Conservation (phyloP, 2,329 filamentous ascomycete species). For the Sporothrix pseudoabietina region DNA sequence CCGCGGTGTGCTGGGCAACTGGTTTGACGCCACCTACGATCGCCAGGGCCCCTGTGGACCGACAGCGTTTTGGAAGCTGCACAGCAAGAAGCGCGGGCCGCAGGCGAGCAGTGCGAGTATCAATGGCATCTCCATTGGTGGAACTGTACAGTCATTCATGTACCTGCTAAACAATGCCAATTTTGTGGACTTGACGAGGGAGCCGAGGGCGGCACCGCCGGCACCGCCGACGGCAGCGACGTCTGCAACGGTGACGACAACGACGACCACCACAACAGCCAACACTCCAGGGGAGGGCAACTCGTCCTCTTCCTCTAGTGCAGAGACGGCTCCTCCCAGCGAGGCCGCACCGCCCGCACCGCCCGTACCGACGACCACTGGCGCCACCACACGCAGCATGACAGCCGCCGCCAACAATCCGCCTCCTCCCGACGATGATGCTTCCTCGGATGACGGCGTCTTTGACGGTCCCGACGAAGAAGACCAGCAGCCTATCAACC, state of each 20-base stretch:
- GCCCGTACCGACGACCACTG: background rate
- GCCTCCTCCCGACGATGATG: background rate
- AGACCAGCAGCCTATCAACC: conserved; percentile 24
- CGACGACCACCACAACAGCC: conserved; percentile 25
- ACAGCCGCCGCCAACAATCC: background rate
- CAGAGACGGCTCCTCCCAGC: too few relatives aligned
- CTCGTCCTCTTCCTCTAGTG: background rate
- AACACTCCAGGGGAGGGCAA: background rate
- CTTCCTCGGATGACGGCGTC: conserved; percentile 31
- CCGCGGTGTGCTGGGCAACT: conserved; percentile 71
- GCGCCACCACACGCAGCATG: background rate
- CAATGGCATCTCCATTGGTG: conserved; percentile 18
- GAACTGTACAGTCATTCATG: conserved; percentile 6
- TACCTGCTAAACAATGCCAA: conserved; percentile 28
- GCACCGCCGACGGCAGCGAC: conserved; percentile 29
- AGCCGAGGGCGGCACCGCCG: background rate
- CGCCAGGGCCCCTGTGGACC: conserved; percentile 67
- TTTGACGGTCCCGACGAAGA: conserved; percentile 33
- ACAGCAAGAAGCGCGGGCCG: conserved; percentile 25
- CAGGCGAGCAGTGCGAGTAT: background rate
- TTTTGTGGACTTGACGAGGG: background rate
- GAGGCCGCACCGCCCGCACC: too few relatives aligned
- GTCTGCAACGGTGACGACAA: conserved; percentile 29
- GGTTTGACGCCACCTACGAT: conserved; percentile 78
- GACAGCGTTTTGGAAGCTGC: conserved; percentile 75